Evolutionary conservation across 495 filamentous ascomycete species (phyloP), one percentile per base, ranked within the genome.

Genomic region (Talaromyces wortmannii): DNA sequence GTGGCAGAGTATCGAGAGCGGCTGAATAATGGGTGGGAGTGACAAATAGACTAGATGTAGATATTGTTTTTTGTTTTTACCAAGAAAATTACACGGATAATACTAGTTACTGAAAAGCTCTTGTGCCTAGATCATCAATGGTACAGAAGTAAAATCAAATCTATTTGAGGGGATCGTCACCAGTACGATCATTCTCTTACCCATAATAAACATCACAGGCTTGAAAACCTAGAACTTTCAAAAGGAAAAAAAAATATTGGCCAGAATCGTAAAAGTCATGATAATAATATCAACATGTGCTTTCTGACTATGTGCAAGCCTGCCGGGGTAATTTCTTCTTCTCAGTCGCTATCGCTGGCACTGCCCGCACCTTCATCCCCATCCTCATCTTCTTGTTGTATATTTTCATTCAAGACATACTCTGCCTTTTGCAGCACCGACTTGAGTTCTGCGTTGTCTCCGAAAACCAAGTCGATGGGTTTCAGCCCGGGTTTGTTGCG

Each of bases 351-450:
- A 56, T 74, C 72, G 47, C 71, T 78, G 13, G 69, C 65, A 55
- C 69, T 71, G 23, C 63, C 75, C 50, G 63, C 56, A 10, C 57
- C 66, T 16, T 62, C 67, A 16, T 65, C 73, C 43, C 61, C 61
- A 30, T 59, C 67, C 18, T 63, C 59, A 6, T 66, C 59, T 6
- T 67, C 57, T 49, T 64, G 61, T 52, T 64, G 67, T 31, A 78
- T 62, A 2, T 70, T 72, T 61, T 77, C 74, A 2, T 70, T 66
- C 50, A 77, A 55, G 36, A 83, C 78, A 56, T 89, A 96, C 72
- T 96, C 90, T 31, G 88, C 86, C 67, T 85, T 84, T 69, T 85
- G 81, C 55, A 98, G 80, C 29, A 82, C 65, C 52, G 77, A 75
- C 62, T 82, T 78, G 48, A 97, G 78, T 33, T 79, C 81, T 45